Conservation (phyloP, 2,329 filamentous ascomycete species). For the Colletotrichum ledebouriae region DNA sequence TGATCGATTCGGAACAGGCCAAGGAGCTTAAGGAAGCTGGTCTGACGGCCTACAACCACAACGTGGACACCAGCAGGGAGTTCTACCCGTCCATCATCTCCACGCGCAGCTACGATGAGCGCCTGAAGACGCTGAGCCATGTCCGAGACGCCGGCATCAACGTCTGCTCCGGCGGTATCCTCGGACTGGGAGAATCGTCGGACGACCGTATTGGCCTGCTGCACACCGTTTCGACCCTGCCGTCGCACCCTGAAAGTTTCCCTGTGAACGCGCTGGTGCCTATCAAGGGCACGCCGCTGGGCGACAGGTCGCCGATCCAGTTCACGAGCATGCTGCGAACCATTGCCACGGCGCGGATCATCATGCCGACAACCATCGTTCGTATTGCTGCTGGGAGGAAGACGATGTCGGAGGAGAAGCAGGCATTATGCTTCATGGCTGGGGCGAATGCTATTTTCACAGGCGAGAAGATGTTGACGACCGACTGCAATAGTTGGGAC, state of each 20-base stretch:
- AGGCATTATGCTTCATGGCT: conserved; percentile 89
- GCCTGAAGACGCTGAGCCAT: conserved; percentile 81
- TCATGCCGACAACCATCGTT: conserved; percentile 89
- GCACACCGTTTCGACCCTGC: conserved; percentile 84
- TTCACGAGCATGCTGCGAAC: conserved; percentile 86
- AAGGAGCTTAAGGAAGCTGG: conserved; percentile 86
- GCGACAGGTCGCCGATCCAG: conserved; percentile 77
- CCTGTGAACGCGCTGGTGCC: conserved; percentile 92
- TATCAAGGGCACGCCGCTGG: conserved; percentile 89
- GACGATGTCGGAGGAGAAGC: conserved; percentile 88
- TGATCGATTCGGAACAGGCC: conserved; percentile 88
- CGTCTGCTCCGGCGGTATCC: conserved; percentile 90
- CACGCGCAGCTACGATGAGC: conserved; percentile 88
- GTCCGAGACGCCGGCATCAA: conserved; percentile 90
- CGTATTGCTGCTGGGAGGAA: conserved; percentile 87
- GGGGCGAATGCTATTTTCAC: conserved; percentile 96
- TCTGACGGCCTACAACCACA: conserved; percentile 94
- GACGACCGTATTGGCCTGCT: conserved; percentile 86
- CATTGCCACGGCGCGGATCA: conserved; percentile 83
- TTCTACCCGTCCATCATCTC: conserved; percentile 90
- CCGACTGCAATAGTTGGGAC: conserved; percentile 91
- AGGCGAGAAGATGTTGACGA: conserved; percentile 95
- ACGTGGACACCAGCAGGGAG: conserved; percentile 90
- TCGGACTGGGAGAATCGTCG: conserved; percentile 84
- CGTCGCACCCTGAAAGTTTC: conserved; percentile 88